These are phyloP conservation scores for Melaleuca quinquenervia DNA, from an alignment of 345 rosid genomes.

Conservation along the genomic window DNA sequence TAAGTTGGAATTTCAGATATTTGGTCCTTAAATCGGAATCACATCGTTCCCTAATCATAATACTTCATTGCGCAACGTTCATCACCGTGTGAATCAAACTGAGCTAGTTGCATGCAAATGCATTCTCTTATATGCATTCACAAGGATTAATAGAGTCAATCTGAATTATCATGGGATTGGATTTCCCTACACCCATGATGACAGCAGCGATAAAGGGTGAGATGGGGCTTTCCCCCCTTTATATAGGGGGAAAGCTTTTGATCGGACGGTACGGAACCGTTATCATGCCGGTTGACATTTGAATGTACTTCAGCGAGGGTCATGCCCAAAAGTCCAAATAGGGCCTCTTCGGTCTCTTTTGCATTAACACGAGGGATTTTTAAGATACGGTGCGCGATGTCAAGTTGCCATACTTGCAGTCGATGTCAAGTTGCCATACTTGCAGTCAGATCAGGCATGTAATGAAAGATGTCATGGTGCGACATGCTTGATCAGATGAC, in stretches of 20 bases:
- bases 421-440: neutral
- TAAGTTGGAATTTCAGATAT: too few species aligned
- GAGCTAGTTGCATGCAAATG: too few species aligned
- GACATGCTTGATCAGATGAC: neutral
- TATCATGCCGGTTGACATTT: neutral
- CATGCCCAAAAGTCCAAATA: neutral
- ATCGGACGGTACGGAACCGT: too few species aligned
- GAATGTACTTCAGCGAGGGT: too few species aligned
- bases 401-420: too few species aligned
- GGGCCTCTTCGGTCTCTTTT: neutral
- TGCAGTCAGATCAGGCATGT: neutral
- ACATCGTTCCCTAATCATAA: neutral
- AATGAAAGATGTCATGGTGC: neutral
- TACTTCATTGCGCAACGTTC: neutral
- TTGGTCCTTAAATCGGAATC: too few species aligned
- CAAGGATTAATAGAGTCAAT: neutral
- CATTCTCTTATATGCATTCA: neutral
- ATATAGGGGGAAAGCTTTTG: too few species aligned
- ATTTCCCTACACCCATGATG: too few species aligned
- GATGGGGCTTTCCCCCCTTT: too few species aligned
- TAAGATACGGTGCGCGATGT: neutral
- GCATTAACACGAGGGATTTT: neutral
- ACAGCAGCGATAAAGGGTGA: too few species aligned
- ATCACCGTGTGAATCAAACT: neutral
- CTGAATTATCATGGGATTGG: too few species aligned